A percentile compares a stretch with the other conserved stretches of the same genome.
Evolutionary conservation across 441 rosid species (phyloP).

Genomic region (Kokia cookei): DNA sequence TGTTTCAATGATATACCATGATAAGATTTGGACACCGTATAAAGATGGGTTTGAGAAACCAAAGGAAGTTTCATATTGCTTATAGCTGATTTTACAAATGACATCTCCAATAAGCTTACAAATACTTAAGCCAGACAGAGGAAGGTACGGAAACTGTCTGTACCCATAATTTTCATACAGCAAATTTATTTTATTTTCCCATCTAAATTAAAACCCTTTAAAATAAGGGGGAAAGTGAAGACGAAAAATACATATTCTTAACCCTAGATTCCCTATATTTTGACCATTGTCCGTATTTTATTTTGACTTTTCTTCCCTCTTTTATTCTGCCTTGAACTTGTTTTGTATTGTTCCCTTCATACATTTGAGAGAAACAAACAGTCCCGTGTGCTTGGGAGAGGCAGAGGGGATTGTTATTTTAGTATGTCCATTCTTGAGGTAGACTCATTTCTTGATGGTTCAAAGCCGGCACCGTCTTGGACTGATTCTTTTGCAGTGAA

Average conservation of each 20-base stretch:
- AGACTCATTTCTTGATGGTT: constrained; percentile 44
- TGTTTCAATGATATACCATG: too few relatives aligned
- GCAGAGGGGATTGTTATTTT: constrained; percentile 5
- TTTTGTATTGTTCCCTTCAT: not conserved
- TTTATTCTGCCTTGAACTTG: not conserved
- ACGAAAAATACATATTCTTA: not conserved
- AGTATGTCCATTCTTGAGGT: constrained; percentile 89
- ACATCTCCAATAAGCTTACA: not conserved
- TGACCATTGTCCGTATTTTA: not conserved
- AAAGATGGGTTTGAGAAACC: not conserved
- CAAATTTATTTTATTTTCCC: not conserved
- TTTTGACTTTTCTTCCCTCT: not conserved
- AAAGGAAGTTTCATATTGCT: not conserved
- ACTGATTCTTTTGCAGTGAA: constrained; percentile 31
- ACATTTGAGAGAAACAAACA: not conserved
- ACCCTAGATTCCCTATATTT: not conserved
- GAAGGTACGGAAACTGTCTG: not conserved
- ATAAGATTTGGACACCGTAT: not conserved
- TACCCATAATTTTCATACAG: not conserved
- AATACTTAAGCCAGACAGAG: not conserved
- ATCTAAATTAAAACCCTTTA: not conserved
- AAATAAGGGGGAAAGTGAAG: not conserved
- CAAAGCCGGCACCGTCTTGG: constrained; percentile 29
- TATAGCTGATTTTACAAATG: constrained; percentile 1
- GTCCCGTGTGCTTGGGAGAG: not conserved